Percentiles rank a stretch among this genome's conserved stretches.
Evolutionary conservation across 1,139 yeast genomes (phyloP).

Genomic region (Candida sanyaensis): DNA sequence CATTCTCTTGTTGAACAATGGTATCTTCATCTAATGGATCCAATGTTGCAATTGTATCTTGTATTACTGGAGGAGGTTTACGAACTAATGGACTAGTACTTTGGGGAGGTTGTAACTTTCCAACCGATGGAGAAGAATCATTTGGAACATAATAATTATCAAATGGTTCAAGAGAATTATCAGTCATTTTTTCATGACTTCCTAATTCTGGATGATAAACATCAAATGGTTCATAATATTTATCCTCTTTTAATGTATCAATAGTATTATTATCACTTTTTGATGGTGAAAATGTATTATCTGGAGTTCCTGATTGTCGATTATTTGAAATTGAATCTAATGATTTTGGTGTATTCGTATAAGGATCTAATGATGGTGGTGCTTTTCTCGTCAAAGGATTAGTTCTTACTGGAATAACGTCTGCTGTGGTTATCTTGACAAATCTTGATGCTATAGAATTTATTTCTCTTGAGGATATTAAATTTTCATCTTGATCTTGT

Average conservation of each 20-base stretch:
- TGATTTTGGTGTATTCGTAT: slow-evolving; percentile 1
- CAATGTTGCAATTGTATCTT: not conserved
- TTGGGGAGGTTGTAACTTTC: slow-evolving; percentile 2
- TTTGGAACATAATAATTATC: slow-evolving; percentile 24
- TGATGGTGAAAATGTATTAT: slow-evolving; percentile 9
- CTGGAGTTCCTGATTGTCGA: slow-evolving; percentile 2
- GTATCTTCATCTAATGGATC: not conserved
- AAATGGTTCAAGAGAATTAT: slow-evolving; percentile 26
- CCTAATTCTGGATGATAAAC: slow-evolving; percentile 8
- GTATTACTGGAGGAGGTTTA: not conserved
- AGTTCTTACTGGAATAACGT: slow-evolving; percentile 7
- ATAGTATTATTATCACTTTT: slow-evolving; percentile 5
- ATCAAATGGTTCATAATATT: slow-evolving; percentile 12
- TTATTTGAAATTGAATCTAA: slow-evolving; percentile 5
- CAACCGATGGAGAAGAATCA: slow-evolving; percentile 2
- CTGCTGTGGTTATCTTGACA: slow-evolving; percentile 10
- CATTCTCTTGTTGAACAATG: not conserved
- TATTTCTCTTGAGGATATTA: slow-evolving; percentile 6
- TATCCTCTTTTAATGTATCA: slow-evolving; percentile 6
- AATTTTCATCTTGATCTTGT: not conserved
- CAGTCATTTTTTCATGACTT: not conserved
- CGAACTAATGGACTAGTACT: not conserved
- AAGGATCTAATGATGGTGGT: slow-evolving; percentile 10
- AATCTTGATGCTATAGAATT: slow-evolving; percentile 10
- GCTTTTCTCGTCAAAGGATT: slow-evolving; percentile 10